phyloP scores from a whole-genome alignment of 306 rosid species.

The Pyrus pyrifolia region DNA sequence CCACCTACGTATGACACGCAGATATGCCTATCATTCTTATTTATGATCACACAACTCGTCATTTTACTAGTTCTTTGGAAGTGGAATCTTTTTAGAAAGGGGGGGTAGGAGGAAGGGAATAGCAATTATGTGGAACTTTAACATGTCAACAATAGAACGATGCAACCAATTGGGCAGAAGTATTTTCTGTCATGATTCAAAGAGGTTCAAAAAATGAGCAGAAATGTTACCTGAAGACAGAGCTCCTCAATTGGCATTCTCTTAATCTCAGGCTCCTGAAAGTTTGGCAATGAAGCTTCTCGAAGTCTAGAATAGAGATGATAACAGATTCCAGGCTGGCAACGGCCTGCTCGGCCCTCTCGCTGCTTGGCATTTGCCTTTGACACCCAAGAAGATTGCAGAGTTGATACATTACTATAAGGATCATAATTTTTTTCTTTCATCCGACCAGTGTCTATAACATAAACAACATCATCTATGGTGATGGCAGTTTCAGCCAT shows the following conservation, averaged over 20 bases:
- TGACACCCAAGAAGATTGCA: conserved; percentile 95
- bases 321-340: conserved; percentile 95
- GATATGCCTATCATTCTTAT: background rate
- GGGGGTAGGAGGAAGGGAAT: background rate
- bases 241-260: conserved; percentile 93
- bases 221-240: conserved; percentile 76
- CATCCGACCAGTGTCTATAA: conserved; percentile 84
- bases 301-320: conserved; percentile 68
- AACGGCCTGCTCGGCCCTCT: conserved; percentile 97
- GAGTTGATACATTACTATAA: conserved; percentile 70
- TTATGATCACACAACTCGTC: background rate
- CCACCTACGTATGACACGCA: background rate
- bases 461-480: conserved; percentile 91
- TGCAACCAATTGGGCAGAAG: background rate
- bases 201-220: background rate
- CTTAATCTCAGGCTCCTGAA: conserved; percentile 86
- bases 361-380: conserved; percentile 96
- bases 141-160: background rate
- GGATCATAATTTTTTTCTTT: conserved; percentile 95
- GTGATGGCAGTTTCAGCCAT: conserved; percentile 95
- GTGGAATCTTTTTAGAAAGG: background rate
- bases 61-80: background rate
- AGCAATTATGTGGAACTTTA: background rate
- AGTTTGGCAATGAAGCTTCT: conserved; percentile 65
- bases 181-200: background rate